phyloP scores from a whole-genome alignment of 495 filamentous ascomycete species.

The Cudoniella acicularis region DNA sequence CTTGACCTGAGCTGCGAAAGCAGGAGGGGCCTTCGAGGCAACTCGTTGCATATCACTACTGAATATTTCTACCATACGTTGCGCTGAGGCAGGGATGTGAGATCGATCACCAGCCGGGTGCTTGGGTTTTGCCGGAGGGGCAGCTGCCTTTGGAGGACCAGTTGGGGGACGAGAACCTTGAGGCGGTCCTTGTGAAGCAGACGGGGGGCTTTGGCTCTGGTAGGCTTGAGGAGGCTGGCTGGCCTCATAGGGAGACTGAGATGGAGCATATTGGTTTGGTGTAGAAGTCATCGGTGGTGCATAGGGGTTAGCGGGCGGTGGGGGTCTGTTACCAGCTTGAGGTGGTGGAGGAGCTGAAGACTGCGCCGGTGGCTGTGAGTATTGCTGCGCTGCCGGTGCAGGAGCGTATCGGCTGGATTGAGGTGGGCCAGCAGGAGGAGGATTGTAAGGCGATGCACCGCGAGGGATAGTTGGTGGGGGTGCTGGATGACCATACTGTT shows the following conservation, averaged over 20 bases:
- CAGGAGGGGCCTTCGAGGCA: conserved; percentile 71
- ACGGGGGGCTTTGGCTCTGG: conserved; percentile 26
- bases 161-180: conserved; percentile 29
- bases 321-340: conserved; percentile 39
- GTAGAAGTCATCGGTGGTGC: conserved; percentile 44
- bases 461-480: conserved; percentile 59
- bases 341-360: conserved; percentile 46
- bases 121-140: conserved; percentile 44
- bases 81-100: conserved; percentile 75
- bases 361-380: conserved; percentile 37
- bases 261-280: conserved; percentile 31
- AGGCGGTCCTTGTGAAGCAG: conserved; percentile 14
- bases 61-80: conserved; percentile 77
- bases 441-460: conserved; percentile 85
- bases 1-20: conserved; percentile 79
- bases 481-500: conserved; percentile 42
- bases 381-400: conserved; percentile 58
- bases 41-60: conserved; percentile 83
- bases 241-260: conserved; percentile 30
- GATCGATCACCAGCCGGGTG: conserved; percentile 85
- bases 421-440: conserved; percentile 69
- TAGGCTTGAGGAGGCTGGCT: conserved; percentile 18
- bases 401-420: conserved; percentile 85
- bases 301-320: conserved; percentile 56
- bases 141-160: conserved; percentile 33